Conservation (phyloP, 163 green algal genomes). For the Chloromonas sp. region DNA sequence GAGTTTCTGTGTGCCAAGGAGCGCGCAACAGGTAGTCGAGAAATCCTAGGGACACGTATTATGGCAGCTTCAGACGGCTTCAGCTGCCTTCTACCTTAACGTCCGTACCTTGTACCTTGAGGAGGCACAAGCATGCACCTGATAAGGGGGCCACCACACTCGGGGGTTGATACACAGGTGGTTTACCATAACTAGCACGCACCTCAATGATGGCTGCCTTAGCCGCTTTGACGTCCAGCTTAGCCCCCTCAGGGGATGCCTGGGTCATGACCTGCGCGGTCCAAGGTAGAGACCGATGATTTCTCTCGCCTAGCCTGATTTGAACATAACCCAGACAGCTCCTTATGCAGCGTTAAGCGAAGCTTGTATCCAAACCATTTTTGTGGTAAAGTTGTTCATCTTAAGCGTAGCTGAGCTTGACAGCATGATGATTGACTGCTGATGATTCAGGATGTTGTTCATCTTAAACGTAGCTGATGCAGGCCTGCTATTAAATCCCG, state of each 20-base stretch:
- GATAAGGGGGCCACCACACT: too few species aligned
- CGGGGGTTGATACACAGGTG: too few species aligned
- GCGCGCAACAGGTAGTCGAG: neutral
- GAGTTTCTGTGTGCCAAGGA: neutral
- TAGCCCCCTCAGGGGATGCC: neutral
- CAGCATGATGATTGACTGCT: neutral
- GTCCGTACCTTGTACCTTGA: neutral
- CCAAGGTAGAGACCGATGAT: too few species aligned
- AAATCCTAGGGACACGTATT: neutral
- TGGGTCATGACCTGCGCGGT: too few species aligned
- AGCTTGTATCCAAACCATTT: neutral
- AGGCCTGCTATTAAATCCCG: neutral
- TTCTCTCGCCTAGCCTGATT: neutral
- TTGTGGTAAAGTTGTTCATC: neutral
- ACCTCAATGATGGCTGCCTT: conserved; percentile 24
- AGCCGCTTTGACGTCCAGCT: conserved; percentile 3
- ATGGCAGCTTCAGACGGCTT: neutral
- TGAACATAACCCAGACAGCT: neutral
- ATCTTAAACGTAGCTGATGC: neutral
- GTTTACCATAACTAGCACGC: neutral
- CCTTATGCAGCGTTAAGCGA: neutral
- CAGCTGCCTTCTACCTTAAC: neutral
- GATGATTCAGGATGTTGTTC: neutral
- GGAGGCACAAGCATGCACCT: too few species aligned
- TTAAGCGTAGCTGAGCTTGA: neutral